Evolutionary conservation across 495 filamentous ascomycete species (phyloP), one percentile per base, ranked within the genome.

Genomic region (Diplogelasinospora grovesii): DNA sequence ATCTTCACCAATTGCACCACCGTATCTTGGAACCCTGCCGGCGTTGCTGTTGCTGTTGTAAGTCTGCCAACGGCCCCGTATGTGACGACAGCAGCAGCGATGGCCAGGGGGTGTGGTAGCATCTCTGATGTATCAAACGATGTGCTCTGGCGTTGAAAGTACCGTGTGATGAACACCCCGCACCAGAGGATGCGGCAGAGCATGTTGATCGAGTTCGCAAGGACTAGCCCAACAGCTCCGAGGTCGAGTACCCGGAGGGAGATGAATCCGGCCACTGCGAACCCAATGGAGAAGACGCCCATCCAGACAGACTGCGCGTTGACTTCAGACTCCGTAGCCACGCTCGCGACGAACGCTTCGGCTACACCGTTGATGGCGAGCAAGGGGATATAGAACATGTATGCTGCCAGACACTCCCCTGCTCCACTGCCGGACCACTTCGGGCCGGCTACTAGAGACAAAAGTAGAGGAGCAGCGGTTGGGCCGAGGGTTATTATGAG

Each of bases 331-430:
- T 81, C 64, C 4, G 69, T 81, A 0, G 92, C 89, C 15, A 90
- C 82, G 16, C 85, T 83, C 5, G 87, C 79, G 8, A 97, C 87
- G 45, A 97, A 97, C 0, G 90, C 86, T 63, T 99, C 92, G 2
- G 81, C 77, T 21, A 96, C 78, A 27, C 92, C 92, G 54, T 99
- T 99, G 46, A 94, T 61, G 1, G 89, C 93, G 1, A 99, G 68
- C 5, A 97, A 75, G 11, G 92, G 92, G 44, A 99, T 86, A 57
- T 95, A 95, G 54, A 84, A 86, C 63, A 83, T 89, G 64, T 95
- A 98, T 1, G 73, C 69, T 0, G 83, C 74, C 8, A 98, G 68
- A 4, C 89, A 76, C 1, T 43, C 46, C 3, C 70, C 73, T n/a
- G 78, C 77, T 25, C 75, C 77, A 26, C 75, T 70, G 2, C 74